Evolutionary conservation across 805 yeast genomes (phyloP).

Genomic region (Vanderwaltozyma verrucispora): DNA sequence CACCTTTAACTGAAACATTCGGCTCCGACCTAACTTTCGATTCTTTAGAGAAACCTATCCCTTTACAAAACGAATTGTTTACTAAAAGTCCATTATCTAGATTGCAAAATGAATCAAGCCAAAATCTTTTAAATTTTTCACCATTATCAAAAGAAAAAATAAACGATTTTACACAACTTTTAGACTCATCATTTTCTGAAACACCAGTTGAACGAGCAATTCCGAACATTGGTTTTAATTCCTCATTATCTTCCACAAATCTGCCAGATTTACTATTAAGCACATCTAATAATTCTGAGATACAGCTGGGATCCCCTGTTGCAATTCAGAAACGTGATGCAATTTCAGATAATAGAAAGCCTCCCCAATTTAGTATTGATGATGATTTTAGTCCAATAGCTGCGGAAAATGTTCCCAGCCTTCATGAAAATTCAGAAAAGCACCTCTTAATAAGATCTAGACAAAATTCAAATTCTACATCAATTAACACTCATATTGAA

Average conservation of each 20-base stretch:
- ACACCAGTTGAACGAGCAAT: slow-evolving; percentile 2
- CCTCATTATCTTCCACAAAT: no score
- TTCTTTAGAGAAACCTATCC: neutral
- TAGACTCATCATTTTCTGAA: slow-evolving; percentile 15
- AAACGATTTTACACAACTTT: slow-evolving; percentile 18
- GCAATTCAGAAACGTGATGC: neutral
- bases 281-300: neutral
- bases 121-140: slow-evolving; percentile 15
- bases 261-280: no score
- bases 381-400: no score
- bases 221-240: no score
- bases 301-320: neutral
- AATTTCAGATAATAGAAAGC: slow-evolving; percentile 1
- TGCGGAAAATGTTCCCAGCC: no score
- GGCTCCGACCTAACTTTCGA: neutral
- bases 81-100: slow-evolving; percentile 3
- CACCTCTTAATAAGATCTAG: no score
- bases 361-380: slow-evolving; percentile 4
- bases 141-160: slow-evolving; percentile 23
- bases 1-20: slow-evolving; percentile 18
- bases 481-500: no score
- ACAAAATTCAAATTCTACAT: no score
- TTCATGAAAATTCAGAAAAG: no score
- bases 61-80: neutral
- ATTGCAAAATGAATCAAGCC: neutral